Evolutionary conservation across 345 rosid species (phyloP), one percentile per base, ranked within the genome.

Genomic region (Eutrema japonicum): DNA sequence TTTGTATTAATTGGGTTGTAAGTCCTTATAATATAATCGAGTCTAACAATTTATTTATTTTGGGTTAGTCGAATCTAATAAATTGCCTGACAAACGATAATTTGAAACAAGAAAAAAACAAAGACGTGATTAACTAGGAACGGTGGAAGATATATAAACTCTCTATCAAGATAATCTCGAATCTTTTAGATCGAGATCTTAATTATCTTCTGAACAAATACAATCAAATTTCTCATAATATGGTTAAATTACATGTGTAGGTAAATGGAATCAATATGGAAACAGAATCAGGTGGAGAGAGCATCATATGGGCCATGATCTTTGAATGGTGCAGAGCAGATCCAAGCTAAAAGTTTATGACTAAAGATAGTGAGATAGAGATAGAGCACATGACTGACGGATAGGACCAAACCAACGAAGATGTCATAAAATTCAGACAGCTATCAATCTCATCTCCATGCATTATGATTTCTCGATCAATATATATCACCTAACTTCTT

Each of bases 241-340:
- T 45, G 4, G 26, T 26, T 36, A 65, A 38, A 71, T 30, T 49
- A 38, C 49, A 35, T 22, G 58, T 29, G 42, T 57, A 47, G 38
- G 49, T 68, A 16, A 49, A 51, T 67, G 16, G 14, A 51, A 50
- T 67, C 33, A 60, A 12, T 58, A 60, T n/a, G 55, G 45, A 43
- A 43, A 51, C 68, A 75, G 35, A 51, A 67, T 50, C 73, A 67
- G 73, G 73, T 67, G 73, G 33, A 74, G 78, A 42, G 13, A 62
- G 38, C 55, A 75, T 10, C 38, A 42, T 45, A 67, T 75, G 73
- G 78, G 73, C 63, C 78, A 75, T 67, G 68, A 51, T 75, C 3
- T 67, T 54, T 67, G 68, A 67, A 42, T 67, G 68, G 78, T 67
- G 54, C 45, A 75, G 59, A 22, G 2, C 26, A 22, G 26, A 67